phyloP scores from a whole-genome alignment of 768 basidiomycete genomes.

The Jaapia argillacea region DNA sequence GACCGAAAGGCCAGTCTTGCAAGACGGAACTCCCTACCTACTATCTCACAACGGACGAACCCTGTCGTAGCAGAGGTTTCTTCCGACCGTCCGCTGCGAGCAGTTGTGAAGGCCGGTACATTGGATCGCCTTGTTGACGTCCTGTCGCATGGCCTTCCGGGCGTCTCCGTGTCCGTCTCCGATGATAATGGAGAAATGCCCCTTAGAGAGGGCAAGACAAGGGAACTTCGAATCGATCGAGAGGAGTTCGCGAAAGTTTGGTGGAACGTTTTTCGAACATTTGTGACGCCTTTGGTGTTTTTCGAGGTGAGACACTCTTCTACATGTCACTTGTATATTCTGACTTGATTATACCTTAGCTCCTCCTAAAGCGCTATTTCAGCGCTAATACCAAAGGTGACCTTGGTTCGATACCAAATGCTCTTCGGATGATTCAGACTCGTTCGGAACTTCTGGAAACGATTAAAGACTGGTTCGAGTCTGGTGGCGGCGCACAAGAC shows the following conservation, averaged over 20 bases:
- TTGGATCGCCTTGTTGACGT: conserved; percentile 65
- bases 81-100: conserved; percentile 63
- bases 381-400: conserved; percentile 34
- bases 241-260: conserved; percentile 66
- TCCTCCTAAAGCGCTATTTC: conserved; percentile 67
- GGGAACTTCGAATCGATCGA: conserved; percentile 64
- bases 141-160: conserved; percentile 67
- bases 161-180: conserved; percentile 70
- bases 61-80: conserved; percentile 52
- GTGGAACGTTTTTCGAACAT: conserved; percentile 80
- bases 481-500: conserved; percentile 73
- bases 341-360: conserved; percentile 26
- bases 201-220: conserved; percentile 60
- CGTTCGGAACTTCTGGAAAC: conserved; percentile 57
- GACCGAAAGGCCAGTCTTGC: conserved; percentile 74
- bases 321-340: too few species aligned
- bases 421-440: conserved; percentile 35
- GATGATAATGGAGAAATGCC: conserved; percentile 87
- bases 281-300: conserved; percentile 71
- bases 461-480: conserved; percentile 61
- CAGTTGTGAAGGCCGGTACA: conserved; percentile 71
- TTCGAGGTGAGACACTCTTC: conserved; percentile 54
- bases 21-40: conserved; percentile 70
- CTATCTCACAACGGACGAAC: conserved; percentile 52
- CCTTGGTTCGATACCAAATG: conserved; percentile 37